Conservation (phyloP, 352 stramenopile genomes). For the Bremia lactucae region DNA sequence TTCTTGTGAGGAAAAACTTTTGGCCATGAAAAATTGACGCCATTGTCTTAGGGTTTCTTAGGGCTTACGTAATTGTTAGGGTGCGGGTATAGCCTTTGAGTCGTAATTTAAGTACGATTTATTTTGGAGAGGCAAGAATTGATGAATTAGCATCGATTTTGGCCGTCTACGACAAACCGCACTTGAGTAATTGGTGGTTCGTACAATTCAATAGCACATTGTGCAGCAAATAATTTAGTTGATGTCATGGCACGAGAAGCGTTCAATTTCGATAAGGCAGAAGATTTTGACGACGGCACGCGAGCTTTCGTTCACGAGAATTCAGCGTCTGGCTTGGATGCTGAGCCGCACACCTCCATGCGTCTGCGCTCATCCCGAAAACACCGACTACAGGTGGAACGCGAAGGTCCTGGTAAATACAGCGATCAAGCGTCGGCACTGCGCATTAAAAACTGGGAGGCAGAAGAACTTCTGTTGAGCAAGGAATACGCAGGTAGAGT, state of each 20-base stretch:
- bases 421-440: slow-evolving; percentile 48
- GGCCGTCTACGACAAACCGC: too few species aligned
- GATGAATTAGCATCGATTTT: too few species aligned
- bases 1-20: slow-evolving; percentile 28
- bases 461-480: slow-evolving; percentile 28
- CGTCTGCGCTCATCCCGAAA: slow-evolving; percentile 40
- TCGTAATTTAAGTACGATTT: too few species aligned
- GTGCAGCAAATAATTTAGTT: too few species aligned
- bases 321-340: slow-evolving; percentile 5
- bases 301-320: slow-evolving; percentile 33
- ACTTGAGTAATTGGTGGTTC: too few species aligned
- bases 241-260: slow-evolving; percentile 35
- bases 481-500: slow-evolving; percentile 68
- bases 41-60: slow-evolving; percentile 6
- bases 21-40: slow-evolving; percentile 19
- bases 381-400: slow-evolving; percentile 33
- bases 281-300: slow-evolving; percentile 78
- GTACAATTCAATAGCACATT: too few species aligned
- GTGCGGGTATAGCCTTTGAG: too few species aligned
- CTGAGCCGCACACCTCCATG: slow-evolving; percentile 16
- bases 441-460: slow-evolving; percentile 72
- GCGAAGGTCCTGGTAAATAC: slow-evolving; percentile 18
- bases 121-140: too few species aligned
- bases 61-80: slow-evolving; percentile 5
- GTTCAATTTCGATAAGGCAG: slow-evolving; percentile 71